Evolutionary conservation across 2,329 filamentous ascomycete species (phyloP).

Genomic region (Xylariales sp.): DNA sequence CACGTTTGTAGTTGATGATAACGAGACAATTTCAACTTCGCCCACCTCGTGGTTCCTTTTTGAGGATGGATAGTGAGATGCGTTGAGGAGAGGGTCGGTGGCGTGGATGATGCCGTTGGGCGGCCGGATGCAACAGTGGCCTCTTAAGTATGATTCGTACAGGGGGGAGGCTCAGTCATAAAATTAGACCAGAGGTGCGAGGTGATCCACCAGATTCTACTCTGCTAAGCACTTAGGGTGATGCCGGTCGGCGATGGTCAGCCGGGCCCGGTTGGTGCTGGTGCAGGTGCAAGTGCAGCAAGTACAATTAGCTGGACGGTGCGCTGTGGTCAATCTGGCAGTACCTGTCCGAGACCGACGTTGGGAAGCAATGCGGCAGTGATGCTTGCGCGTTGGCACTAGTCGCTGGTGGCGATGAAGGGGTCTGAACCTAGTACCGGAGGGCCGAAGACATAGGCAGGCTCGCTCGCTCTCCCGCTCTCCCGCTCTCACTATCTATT

Average conservation of each 20-base stretch:
- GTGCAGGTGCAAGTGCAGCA: constrained; percentile 14
- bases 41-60: constrained; percentile 19
- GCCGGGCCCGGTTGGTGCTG: constrained; percentile 27
- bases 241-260: constrained; percentile 37
- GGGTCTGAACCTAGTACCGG: constrained; percentile 13
- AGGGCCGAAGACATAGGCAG: not conserved
- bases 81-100: constrained; percentile 23
- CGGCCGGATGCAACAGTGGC: constrained; percentile 22
- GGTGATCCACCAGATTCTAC: constrained; percentile 44
- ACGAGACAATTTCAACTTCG: constrained; percentile 24
- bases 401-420: constrained; percentile 24
- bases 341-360: not conserved
- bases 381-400: constrained; percentile 26
- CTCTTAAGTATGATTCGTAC: constrained; percentile 33
- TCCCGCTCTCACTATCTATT: not conserved
- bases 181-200: constrained; percentile 40
- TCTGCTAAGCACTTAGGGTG: constrained; percentile 27
- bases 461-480: too few relatives aligned
- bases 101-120: constrained; percentile 34
- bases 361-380: constrained; percentile 20
- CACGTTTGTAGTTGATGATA: constrained; percentile 36
- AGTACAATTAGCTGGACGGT: constrained; percentile 29
- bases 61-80: constrained; percentile 27
- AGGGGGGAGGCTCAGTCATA: constrained; percentile 40
- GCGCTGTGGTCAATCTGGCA: constrained; percentile 20